phyloP scores from a whole-genome alignment of 805 yeast genomes.

The Zygosaccharomyces rouxii region DNA sequence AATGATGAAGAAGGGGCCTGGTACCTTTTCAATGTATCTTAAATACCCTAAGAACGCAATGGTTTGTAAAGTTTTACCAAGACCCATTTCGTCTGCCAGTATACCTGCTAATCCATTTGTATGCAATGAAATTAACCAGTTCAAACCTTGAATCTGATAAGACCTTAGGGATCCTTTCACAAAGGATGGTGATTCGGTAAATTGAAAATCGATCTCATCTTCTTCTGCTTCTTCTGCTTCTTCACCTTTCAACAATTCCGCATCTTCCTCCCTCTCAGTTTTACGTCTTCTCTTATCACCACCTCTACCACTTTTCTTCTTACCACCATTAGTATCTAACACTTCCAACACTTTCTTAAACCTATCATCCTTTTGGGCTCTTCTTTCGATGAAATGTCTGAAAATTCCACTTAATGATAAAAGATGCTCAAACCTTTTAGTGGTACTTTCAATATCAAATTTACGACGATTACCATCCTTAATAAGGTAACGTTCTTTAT shows the following conservation, averaged over 20 bases:
- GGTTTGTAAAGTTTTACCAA: slow-evolving; percentile 78
- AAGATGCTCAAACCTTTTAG: slow-evolving; percentile 62
- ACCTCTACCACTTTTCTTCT: slow-evolving; percentile 15
- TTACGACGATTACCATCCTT: slow-evolving; percentile 23
- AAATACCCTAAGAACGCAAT: slow-evolving; percentile 71
- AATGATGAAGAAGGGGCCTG: slow-evolving; percentile 72
- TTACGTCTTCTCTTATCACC: slow-evolving; percentile 53
- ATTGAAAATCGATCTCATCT: slow-evolving; percentile 36
- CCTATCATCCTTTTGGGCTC: slow-evolving; percentile 57
- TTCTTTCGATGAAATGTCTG: slow-evolving; percentile 61
- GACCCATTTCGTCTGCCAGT: slow-evolving; percentile 82
- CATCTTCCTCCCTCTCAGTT: slow-evolving; percentile 77
- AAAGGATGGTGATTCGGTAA: slow-evolving; percentile 81
- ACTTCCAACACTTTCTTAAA: slow-evolving; percentile 50
- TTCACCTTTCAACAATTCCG: slow-evolving; percentile 62
- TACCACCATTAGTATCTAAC: slow-evolving; percentile 21
- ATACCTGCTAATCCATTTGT: slow-evolving; percentile 70
- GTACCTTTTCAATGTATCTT: slow-evolving; percentile 52
- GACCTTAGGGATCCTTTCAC: slow-evolving; percentile 62
- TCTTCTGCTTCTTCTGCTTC: slow-evolving; percentile 34
- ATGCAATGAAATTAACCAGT: slow-evolving; percentile 68
- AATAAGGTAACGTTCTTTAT: slow-evolving; percentile 27
- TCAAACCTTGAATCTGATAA: slow-evolving; percentile 75
- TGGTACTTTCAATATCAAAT: slow-evolving; percentile 55
- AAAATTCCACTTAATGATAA: slow-evolving; percentile 62